Percentiles rank a stretch among this genome's conserved stretches.
Conservation (phyloP, 306 rosid species). For the Phaseolus lunatus region DNA sequence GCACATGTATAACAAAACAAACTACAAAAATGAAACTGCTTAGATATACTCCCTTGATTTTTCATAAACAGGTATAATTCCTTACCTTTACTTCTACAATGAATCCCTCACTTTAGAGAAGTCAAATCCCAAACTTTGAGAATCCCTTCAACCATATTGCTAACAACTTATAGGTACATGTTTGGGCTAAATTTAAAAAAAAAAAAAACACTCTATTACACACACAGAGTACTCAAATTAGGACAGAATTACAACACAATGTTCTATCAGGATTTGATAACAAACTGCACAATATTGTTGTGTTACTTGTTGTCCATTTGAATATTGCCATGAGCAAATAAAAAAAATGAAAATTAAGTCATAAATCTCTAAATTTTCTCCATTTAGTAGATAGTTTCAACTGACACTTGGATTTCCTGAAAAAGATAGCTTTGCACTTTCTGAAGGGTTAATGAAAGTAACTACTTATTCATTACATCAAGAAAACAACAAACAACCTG, state of each 20-base stretch:
- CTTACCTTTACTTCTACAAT: not conserved
- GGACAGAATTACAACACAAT: not conserved
- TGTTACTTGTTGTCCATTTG: not conserved
- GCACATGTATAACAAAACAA: not conserved
- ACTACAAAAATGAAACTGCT: not conserved
- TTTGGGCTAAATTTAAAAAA: not conserved
- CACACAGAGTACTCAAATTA: not conserved
- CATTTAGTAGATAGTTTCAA: not conserved
- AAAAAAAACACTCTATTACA: not conserved
- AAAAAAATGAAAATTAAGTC: slow-evolving; percentile 3
- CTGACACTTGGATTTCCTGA: not conserved
- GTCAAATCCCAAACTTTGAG: not conserved
- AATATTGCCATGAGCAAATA: not conserved
- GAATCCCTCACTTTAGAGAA: not conserved
- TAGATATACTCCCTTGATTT: not conserved
- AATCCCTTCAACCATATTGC: not conserved
- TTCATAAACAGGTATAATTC: not conserved
- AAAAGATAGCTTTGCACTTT: not conserved
- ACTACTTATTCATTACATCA: not conserved
- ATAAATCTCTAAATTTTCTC: not conserved
- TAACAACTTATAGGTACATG: not conserved
- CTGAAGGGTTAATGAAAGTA: not conserved
- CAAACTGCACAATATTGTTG: not conserved
- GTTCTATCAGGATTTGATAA: not conserved
- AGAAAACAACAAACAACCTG: not conserved